A percentile compares a stretch with the other conserved stretches of the same genome.
Conservation (phyloP, 2,329 filamentous ascomycete species). For the Xylariaceae sp. region DNA sequence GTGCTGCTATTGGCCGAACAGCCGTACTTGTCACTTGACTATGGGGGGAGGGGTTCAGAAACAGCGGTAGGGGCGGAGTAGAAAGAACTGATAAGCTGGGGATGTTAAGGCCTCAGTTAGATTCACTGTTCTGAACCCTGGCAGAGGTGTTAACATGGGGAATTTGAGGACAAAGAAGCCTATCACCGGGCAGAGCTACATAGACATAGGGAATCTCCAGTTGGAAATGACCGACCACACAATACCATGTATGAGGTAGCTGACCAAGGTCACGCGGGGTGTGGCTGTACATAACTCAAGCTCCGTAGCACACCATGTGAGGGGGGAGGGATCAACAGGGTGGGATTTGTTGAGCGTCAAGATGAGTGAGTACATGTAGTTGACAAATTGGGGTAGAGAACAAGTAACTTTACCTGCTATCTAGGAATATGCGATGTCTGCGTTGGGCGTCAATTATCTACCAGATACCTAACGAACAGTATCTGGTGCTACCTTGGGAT, state of each 20-base stretch:
- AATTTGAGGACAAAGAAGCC: conserved; percentile 2
- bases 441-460: background rate
- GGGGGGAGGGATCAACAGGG: background rate
- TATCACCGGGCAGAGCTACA: background rate
- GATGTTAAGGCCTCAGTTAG: background rate
- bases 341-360: background rate
- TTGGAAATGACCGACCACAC: conserved; percentile 1
- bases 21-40: background rate
- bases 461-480: too few species aligned
- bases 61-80: background rate
- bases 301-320: too few species aligned
- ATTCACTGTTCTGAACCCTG: background rate
- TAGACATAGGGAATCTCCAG: background rate
- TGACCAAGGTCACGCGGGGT: conserved; percentile 9
- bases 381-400: background rate
- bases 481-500: too few species aligned
- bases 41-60: background rate
- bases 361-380: too few species aligned
- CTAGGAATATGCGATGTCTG: background rate
- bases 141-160: background rate
- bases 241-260: too few species aligned
- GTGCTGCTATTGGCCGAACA: background rate
- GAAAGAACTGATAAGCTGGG: background rate
- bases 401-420: background rate
- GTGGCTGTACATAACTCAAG: conserved; percentile 7